A percentile compares a stretch with the other conserved stretches of the same genome.
These are phyloP conservation scores for Eimeria zaria DNA, from an alignment of 169 alveolate genomes.

Conservation along the genomic window DNA sequence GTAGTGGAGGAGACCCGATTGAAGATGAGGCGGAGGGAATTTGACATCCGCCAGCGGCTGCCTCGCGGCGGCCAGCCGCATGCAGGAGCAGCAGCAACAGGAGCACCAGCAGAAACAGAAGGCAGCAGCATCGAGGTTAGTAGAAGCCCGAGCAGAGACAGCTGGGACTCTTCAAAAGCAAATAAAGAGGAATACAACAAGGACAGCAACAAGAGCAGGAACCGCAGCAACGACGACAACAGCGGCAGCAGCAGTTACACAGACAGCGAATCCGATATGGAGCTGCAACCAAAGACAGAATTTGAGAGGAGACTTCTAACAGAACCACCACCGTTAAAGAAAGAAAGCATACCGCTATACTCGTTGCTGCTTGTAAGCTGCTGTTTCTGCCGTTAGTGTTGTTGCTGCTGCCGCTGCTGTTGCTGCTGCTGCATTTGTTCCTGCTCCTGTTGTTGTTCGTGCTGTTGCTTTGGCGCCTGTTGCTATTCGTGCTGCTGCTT, in stretches of 20 bases:
- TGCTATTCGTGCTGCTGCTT: not conserved
- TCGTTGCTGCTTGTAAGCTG: not conserved
- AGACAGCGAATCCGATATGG: not conserved
- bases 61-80: not conserved
- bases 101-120: not conserved
- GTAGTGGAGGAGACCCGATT: too few species aligned
- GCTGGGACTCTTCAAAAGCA: too few species aligned
- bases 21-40: too few species aligned
- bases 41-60: too few species aligned
- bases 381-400: not conserved
- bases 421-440: not conserved
- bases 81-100: not conserved
- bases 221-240: too few species aligned
- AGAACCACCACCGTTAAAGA: not conserved
- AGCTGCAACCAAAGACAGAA: not conserved
- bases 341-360: not conserved
- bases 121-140: not conserved
- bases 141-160: not conserved
- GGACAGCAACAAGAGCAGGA: too few species aligned
- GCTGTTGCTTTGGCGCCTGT: not conserved
- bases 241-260: too few species aligned
- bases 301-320: not conserved
- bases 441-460: not conserved
- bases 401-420: slow-evolving; percentile 3
- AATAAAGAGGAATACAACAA: too few species aligned